Evolutionary conservation across 2,329 filamentous ascomycete species (phyloP), one percentile per base, ranked within the genome.

Genomic region (Neurospora sp.): DNA sequence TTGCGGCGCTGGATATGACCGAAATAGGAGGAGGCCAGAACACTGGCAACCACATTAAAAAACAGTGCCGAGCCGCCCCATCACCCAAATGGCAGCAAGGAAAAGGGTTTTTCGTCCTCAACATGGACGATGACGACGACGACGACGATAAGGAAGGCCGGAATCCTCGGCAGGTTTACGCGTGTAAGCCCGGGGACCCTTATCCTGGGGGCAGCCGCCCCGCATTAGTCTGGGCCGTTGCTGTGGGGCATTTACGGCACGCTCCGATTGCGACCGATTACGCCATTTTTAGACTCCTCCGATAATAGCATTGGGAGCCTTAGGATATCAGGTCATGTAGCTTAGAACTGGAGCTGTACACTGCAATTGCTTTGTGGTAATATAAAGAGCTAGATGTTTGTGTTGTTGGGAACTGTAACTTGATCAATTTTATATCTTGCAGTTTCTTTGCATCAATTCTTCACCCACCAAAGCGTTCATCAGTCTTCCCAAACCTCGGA

Each of bases 221-320:
- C 42, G 33, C 67, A 66, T 70, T 38, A 66, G 42, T 33, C 52
- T 19, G 10, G 52, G 67, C n/a, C 17, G 42, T n/a, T 19, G 43
- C 66, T 58, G 66, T 66, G 74, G 74, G 73, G 74, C 71, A 70
- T 38, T 23, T 28, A 42, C 15, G 67, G 67, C 11, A 66, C 72
- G 67, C 66, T 52, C 74, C 73, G 73, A 75, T 74, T 73, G 75
- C 74, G 76, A 74, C 76, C 77, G 78, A 81, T 81, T 77, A 77
- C 79, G 78, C 79, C 76, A 80, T 80, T 68, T 68, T 72, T 67
- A 36, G 52, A 62, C 23, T 15, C 11, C 46, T 58, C 15, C 52
- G 52, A 68, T n/a, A 19, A 68, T 36, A 62, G 15, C 52, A 68
- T 36, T 33, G 52, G 42, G 40, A 68, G n/a, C 67, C 28, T 39